phyloP scores from a whole-genome alignment of 495 filamentous ascomycete species.

The Penicillium alfredii region DNA sequence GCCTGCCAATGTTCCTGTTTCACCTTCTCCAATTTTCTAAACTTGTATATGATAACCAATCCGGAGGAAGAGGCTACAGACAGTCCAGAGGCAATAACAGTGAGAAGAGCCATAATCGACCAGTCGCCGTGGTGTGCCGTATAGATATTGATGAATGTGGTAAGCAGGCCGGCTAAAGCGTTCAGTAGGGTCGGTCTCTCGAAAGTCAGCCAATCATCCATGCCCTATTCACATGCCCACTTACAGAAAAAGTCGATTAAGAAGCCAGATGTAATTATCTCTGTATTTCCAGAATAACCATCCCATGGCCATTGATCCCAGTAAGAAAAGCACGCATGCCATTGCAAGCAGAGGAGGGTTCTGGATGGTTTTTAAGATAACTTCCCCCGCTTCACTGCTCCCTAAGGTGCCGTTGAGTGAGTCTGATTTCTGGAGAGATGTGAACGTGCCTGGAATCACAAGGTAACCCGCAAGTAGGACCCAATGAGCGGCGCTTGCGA shows the following conservation, averaged over 20 bases:
- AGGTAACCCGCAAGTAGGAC: conserved; percentile 33
- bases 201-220: no score
- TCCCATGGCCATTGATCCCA: conserved; percentile 8
- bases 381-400: conserved; percentile 5
- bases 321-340: conserved; percentile 14
- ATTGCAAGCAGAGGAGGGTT: conserved; percentile 20
- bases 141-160: conserved; percentile 46
- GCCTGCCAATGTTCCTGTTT: no score
- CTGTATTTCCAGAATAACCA: conserved; percentile 19
- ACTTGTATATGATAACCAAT: no score
- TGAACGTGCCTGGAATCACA: conserved; percentile 33
- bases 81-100: conserved; percentile 20
- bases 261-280: conserved; percentile 26
- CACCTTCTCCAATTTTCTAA: no score
- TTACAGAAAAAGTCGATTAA: conserved; percentile 23
- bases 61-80: no score
- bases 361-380: conserved; percentile 17
- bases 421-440: conserved; percentile 22
- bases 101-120: conserved; percentile 40
- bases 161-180: conserved; percentile 40
- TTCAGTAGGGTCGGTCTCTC: conserved; percentile 36
- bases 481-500: conserved; percentile 27
- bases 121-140: conserved; percentile 38
- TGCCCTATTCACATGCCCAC: no score
- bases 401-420: conserved; percentile 5